A percentile compares a stretch with the other conserved stretches of the same genome.
These are phyloP conservation scores for Fusarium sp. DNA, from an alignment of 2,329 filamentous ascomycete genomes.

Conservation along the genomic window DNA sequence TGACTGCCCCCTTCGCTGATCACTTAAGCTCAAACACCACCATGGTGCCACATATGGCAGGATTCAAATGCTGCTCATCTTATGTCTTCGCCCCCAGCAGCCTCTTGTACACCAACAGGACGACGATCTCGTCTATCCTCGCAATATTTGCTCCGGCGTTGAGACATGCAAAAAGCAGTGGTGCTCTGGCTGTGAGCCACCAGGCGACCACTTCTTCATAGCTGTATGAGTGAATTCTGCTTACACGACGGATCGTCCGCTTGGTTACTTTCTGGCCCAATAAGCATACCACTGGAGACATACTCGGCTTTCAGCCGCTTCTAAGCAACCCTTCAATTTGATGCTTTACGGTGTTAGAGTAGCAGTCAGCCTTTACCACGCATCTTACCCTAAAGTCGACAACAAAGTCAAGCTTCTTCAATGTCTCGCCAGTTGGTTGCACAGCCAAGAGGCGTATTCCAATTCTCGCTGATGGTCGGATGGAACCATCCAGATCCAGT, in stretches of 20 bases:
- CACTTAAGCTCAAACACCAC: conserved; percentile 2
- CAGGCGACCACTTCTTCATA: not conserved
- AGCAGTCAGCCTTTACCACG: not conserved
- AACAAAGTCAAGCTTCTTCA: not conserved
- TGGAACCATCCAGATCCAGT: not conserved
- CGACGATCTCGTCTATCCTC: conserved; percentile 11
- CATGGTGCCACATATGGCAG: not conserved
- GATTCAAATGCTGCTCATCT: conserved; percentile 2
- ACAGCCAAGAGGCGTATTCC: not conserved
- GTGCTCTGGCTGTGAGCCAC: not conserved
- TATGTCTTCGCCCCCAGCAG: conserved; percentile 4
- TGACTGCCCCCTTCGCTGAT: not conserved
- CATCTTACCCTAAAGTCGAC: conserved; percentile 5
- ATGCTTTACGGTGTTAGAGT: not conserved
- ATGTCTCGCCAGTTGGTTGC: not conserved
- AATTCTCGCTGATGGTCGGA: not conserved
- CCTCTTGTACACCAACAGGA: not conserved
- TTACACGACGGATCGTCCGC: not conserved
- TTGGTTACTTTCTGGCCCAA: not conserved
- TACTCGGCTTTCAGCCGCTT: not conserved
- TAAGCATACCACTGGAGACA: not conserved
- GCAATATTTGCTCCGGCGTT: not conserved
- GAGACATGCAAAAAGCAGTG: conserved; percentile 4
- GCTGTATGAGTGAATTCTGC: not conserved
- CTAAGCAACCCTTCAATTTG: not conserved